Base-by-base conservation (phyloP, 352 stramenopile genomes). In the Pythium insidiosum region DNA sequence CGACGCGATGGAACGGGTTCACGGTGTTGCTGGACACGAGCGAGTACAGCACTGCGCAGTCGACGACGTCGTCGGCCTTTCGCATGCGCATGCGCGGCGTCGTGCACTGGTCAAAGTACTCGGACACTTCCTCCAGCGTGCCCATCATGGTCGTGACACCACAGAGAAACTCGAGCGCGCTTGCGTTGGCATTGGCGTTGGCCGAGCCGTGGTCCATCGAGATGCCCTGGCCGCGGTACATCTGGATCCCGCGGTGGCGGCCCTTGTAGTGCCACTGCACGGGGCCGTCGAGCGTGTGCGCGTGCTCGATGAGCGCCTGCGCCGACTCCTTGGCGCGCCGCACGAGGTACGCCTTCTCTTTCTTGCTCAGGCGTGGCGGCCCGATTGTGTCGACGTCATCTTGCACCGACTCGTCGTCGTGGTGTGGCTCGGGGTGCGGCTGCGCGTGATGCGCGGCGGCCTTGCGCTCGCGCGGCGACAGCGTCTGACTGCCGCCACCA, bases 221-320 rank as follows among this genome's bases (percentile, higher is more conserved):
- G 42, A 50, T 16, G 20, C 70, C 73, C 60, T 88, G 73, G 21
- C 75, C 75, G n/a, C 73, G 68, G 51, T 86, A 88, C 73, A 88
- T 88, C 35, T 85, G 73, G 46, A 88, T 86, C 34, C 73, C 73
- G 25, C 59, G 67, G 40, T 78, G 77, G 40, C 84, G 84, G 44
- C 75, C 75, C 22, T 70, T 82, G 58, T 84, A 86, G 26, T 84
- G 70, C 75, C 75, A 88, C 47, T 81, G 64, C 22, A 86, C 73
- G 15, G 75, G 75, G 0, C 75, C 75, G 31, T 84, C 68, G 24
- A 86, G 71, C 26, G 73, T 86, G 49, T 86, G 70, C 36, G 73
- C 75, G 40, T 86, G 71, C 42, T 86, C 71, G 7, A 88, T 71
- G 3, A 88, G 56, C 37, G 73, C 68, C 29, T 76, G 58, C 18